Percentiles rank a stretch among this genome's conserved stretches.
phyloP scores from a whole-genome alignment of 345 rosid genomes.

The Hibiscus trionum region DNA sequence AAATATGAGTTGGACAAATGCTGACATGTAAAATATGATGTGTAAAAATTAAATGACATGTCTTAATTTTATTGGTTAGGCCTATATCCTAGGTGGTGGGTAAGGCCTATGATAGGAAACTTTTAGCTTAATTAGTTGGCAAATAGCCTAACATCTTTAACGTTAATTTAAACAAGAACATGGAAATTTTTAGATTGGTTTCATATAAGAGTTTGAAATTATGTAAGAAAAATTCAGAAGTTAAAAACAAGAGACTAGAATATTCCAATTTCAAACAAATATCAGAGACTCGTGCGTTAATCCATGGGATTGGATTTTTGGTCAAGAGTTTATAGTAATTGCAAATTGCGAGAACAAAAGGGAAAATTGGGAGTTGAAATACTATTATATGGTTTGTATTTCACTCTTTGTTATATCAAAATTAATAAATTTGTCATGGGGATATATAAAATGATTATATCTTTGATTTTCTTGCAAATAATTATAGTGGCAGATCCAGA shows the following conservation, averaged over 20 bases:
- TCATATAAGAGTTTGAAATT: neutral
- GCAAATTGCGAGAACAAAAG: neutral
- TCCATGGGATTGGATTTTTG: neutral
- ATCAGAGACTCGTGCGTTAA: neutral
- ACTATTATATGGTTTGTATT: neutral
- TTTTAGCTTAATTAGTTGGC: neutral
- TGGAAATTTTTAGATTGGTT: neutral
- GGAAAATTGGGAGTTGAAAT: neutral
- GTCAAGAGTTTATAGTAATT: neutral
- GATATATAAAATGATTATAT: too few species aligned
- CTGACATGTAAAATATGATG: too few species aligned
- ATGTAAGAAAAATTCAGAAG: neutral
- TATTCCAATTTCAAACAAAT: neutral
- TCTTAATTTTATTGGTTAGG: too few species aligned
- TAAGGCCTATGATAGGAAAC: too few species aligned
- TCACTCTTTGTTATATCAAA: neutral
- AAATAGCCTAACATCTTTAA: neutral
- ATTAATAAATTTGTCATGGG: too few species aligned
- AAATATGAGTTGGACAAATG: too few species aligned
- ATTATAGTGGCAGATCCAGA: too few species aligned
- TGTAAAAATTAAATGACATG: too few species aligned
- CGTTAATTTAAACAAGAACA: neutral
- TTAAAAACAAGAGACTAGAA: neutral
- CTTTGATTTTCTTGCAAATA: too few species aligned
- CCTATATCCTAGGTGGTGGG: too few species aligned